phyloP scores from a whole-genome alignment of 2,329 filamentous ascomycete species.

The Alternaria viburni region DNA sequence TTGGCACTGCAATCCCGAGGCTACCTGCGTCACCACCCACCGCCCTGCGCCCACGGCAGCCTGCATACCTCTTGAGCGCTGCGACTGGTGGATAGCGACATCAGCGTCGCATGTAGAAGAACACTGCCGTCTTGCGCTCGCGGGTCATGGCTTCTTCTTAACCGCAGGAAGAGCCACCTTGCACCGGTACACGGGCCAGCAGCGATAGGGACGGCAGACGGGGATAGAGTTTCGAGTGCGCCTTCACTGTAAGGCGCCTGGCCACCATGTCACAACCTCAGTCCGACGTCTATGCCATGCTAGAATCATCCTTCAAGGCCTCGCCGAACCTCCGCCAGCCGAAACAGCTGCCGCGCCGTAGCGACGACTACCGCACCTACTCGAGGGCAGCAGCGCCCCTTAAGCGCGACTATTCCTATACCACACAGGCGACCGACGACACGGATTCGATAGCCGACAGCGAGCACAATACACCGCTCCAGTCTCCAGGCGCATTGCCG shows the following conservation, averaged over 20 bases:
- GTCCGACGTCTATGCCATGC: constrained; percentile 36
- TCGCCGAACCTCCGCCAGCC: constrained; percentile 34
- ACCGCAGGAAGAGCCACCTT: constrained; percentile 6
- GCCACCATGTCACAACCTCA: constrained; percentile 32
- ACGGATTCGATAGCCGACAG: constrained; percentile 31
- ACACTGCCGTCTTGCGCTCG: constrained; percentile 10
- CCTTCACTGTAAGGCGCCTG: neutral
- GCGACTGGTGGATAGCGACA: constrained; percentile 12
- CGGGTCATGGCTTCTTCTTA: constrained; percentile 33
- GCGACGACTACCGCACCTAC: constrained; percentile 32
- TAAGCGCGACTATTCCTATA: constrained; percentile 17
- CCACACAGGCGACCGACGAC: constrained; percentile 41
- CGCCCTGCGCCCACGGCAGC: constrained; percentile 14
- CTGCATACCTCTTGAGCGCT: constrained; percentile 11
- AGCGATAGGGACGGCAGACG: constrained; percentile 1
- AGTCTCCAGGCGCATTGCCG: constrained; percentile 32
- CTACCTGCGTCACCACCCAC: constrained; percentile 34
- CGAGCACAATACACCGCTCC: constrained; percentile 36
- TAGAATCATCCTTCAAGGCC: constrained; percentile 41
- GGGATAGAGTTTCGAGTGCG: neutral
- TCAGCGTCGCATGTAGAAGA: constrained; percentile 26
- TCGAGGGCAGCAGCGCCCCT: constrained; percentile 32
- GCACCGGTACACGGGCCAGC: constrained; percentile 7
- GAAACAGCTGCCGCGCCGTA: constrained; percentile 35
- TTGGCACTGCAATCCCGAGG: constrained; percentile 27